Evolutionary conservation across 2,329 filamentous ascomycete genomes (phyloP), one percentile per base, ranked within the genome.

Genomic region (Trichoderma breve): DNA sequence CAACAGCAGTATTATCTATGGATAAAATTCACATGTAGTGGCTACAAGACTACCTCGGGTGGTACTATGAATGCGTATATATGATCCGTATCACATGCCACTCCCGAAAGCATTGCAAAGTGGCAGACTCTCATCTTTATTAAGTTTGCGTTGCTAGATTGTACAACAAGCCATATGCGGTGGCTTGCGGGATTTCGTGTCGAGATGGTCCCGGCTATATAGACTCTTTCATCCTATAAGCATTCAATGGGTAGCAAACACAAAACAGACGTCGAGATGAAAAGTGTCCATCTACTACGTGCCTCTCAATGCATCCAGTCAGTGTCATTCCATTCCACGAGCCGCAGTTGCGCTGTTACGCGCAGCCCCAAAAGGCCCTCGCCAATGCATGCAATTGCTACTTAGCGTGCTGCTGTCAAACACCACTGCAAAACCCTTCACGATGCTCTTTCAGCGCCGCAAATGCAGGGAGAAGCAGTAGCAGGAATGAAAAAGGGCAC

Each of bases 381-480:
- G 43, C 43, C 43, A 51, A 51, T 24, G n/a, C 43, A 51, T 51
- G 43, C 43, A 51, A 21, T 21, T 12, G n/a, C 43, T 9, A 12
- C 18, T 47, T 47, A 47, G 43, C 43, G 43, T 21, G 43, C 43
- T 51, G 43, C 43, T 12, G 43, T 51, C 30, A 55, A 66, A 66
- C 43, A 66, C 63, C 30, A 66, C 43, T 47, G 43, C 43, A 47
- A 34, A 32, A 26, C 34, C 24, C 11, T 68, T 68, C 53, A 68
- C 53, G 65, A 68, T 68, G 26, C 28, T 51, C 6, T 32, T 65
- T 53, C 39, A 18, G 39, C 21, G 43, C 47, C 30, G 15, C 15
- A 39, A 68, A 68, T 47, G 65, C 65, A 68, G 65, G 65, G 65
- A 68, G 65, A 60, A 32, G 36, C 32, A 60, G 7, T 14, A 18